Percentiles rank a stretch among this genome's conserved stretches.
phyloP scores from a whole-genome alignment of 176 grass and related monocot genomes.

The Raddia guianensis region DNA sequence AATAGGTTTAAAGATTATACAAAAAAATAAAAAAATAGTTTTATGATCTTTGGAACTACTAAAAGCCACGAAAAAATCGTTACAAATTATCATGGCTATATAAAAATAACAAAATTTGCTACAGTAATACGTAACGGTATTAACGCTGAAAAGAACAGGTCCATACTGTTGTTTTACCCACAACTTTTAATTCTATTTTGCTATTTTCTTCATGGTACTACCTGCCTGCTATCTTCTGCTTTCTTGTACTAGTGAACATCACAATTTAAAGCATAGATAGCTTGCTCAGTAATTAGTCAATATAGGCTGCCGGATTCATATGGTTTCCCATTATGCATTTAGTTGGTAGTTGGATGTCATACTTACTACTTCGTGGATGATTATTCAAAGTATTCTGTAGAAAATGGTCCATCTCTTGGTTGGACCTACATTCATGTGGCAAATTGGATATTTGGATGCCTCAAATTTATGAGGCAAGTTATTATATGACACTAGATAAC shows the following conservation, averaged over 20 bases:
- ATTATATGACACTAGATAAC: too few relatives aligned
- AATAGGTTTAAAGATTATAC: too few relatives aligned
- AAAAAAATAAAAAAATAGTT: too few relatives aligned
- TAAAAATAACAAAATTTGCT: too few relatives aligned
- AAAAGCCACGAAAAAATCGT: too few relatives aligned
- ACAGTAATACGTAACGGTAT: too few relatives aligned
- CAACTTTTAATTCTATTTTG: conserved; percentile 17
- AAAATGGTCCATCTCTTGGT: conserved; percentile 31
- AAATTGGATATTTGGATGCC: conserved; percentile 1
- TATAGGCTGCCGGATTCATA: neutral
- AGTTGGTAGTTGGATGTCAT: conserved; percentile 41
- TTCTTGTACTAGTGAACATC: conserved; percentile 9
- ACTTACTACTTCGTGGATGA: conserved; percentile 23
- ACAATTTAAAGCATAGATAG: conserved; percentile 18
- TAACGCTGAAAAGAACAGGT: too few relatives aligned
- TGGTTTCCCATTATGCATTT: conserved; percentile 31
- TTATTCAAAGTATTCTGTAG: conserved; percentile 15
- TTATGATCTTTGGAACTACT: too few relatives aligned
- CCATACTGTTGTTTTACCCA: conserved; percentile 1
- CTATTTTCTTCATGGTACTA: conserved; percentile 1
- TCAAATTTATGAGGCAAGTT: neutral
- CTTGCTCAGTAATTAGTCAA: conserved; percentile 10
- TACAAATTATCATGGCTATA: too few relatives aligned
- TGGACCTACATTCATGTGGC: conserved; percentile 5
- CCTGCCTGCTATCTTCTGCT: conserved; percentile 9